A percentile compares a stretch with the other conserved stretches of the same genome.
These are phyloP conservation scores for Cutaneotrichosporon dermatis DNA, from an alignment of 1,284 basidiomycete species.

Conservation along the genomic window DNA sequence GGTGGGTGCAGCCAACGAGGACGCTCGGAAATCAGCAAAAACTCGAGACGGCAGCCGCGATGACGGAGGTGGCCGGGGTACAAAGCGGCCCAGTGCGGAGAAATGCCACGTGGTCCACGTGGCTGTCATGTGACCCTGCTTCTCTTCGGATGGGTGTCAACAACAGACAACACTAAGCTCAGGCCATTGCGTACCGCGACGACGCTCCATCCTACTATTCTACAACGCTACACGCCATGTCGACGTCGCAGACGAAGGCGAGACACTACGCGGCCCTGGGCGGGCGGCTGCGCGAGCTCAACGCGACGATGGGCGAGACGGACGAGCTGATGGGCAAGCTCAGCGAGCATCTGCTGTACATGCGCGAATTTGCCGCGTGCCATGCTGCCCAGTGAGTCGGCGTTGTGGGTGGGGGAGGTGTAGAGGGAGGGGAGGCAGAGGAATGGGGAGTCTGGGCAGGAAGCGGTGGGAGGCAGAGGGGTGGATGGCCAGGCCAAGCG, in stretches of 20 bases:
- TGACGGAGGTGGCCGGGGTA: background rate
- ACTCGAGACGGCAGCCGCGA: background rate
- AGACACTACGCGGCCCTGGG: constrained; percentile 46
- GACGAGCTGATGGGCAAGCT: constrained; percentile 38
- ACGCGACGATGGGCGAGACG: constrained; percentile 37
- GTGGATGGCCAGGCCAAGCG: too few relatives aligned
- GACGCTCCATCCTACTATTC: background rate
- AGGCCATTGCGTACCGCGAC: background rate
- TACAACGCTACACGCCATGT: background rate
- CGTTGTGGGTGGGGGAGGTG: background rate
- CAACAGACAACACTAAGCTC: background rate
- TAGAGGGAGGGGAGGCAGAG: too few relatives aligned
- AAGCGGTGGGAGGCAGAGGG: too few relatives aligned
- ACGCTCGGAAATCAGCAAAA: background rate
- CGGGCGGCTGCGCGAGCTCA: constrained; percentile 34
- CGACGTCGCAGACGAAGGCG: constrained; percentile 37
- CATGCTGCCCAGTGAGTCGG: constrained; percentile 47
- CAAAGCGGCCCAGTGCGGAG: background rate
- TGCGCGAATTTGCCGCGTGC: constrained; percentile 38
- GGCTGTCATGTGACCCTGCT: too few relatives aligned
- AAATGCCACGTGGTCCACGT: background rate
- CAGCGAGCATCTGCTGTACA: constrained; percentile 36
- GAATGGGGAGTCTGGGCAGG: too few relatives aligned
- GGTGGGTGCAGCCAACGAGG: background rate
- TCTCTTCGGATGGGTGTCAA: background rate